Evolutionary conservation across 768 basidiomycete genomes (phyloP).

Genomic region (Tricholomella constricta): DNA sequence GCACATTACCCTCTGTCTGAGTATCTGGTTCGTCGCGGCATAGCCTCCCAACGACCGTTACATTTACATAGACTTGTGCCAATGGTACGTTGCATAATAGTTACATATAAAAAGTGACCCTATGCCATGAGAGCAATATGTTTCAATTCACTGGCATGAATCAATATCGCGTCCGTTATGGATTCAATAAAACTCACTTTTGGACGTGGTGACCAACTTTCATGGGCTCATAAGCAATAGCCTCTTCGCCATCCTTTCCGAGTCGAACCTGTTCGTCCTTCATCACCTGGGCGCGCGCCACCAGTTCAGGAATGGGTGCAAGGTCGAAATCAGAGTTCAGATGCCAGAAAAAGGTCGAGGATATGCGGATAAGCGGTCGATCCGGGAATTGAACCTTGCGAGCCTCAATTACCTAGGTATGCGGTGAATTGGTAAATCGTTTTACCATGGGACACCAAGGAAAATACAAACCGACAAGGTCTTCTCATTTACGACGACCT

Average conservation of each 20-base stretch:
- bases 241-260: slow-evolving; percentile 44
- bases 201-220: slow-evolving; percentile 90
- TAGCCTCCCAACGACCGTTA: no score
- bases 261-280: slow-evolving; percentile 40
- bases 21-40: no score
- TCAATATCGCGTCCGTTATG: slow-evolving; percentile 4
- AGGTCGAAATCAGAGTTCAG: slow-evolving; percentile 84
- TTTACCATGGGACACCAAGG: no score
- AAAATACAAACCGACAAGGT: slow-evolving; percentile 62
- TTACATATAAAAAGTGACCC: neutral
- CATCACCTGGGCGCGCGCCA: slow-evolving; percentile 46
- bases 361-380: slow-evolving; percentile 93
- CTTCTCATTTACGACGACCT: slow-evolving; percentile 86
- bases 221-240: slow-evolving; percentile 62
- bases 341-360: slow-evolving; percentile 96
- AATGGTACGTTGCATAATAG: neutral
- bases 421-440: neutral
- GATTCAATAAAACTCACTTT: slow-evolving; percentile 50
- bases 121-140: slow-evolving; percentile 70
- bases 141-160: slow-evolving; percentile 63
- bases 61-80: neutral
- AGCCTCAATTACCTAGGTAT: slow-evolving; percentile 52
- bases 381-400: slow-evolving; percentile 60
- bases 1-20: slow-evolving; percentile 36
- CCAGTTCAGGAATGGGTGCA: slow-evolving; percentile 59